Conservation (phyloP, 495 filamentous ascomycete genomes). For the Hyphodiscus hymeniophilus region DNA sequence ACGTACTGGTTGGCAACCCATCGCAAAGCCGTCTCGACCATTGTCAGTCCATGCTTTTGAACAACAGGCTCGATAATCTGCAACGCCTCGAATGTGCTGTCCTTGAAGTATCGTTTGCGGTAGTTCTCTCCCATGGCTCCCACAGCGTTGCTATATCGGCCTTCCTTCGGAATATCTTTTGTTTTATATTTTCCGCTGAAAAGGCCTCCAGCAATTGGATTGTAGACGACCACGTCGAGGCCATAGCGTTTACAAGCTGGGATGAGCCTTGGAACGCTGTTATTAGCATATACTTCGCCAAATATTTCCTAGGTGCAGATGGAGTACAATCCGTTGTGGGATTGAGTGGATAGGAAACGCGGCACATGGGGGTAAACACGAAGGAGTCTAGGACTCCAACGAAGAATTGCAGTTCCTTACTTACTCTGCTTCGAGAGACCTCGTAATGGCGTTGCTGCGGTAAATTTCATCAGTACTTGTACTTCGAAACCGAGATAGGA, state of each 20-base stretch:
- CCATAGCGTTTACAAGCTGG: slow-evolving; percentile 76
- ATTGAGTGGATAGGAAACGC: too few relatives aligned
- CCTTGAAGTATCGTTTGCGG: slow-evolving; percentile 72
- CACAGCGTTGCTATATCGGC: slow-evolving; percentile 58
- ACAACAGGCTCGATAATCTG: slow-evolving; percentile 63
- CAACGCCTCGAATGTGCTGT: slow-evolving; percentile 69
- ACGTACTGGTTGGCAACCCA: slow-evolving; percentile 80
- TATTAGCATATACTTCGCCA: too few relatives aligned
- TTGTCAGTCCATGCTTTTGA: slow-evolving; percentile 63
- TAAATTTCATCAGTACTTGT: too few relatives aligned
- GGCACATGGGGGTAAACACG: too few relatives aligned
- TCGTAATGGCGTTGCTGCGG: slow-evolving; percentile 64
- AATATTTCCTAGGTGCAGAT: too few relatives aligned
- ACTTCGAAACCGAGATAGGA: too few relatives aligned
- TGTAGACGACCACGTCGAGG: slow-evolving; percentile 85
- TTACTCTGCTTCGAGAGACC: slow-evolving; percentile 76
- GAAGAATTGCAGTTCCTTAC: too few relatives aligned
- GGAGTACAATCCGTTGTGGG: too few relatives aligned
- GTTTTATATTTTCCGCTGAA: slow-evolving; percentile 79
- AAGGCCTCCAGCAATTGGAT: slow-evolving; percentile 77
- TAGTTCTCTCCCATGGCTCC: slow-evolving; percentile 51
- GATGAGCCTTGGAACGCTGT: too few relatives aligned
- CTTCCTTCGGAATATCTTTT: slow-evolving; percentile 54
- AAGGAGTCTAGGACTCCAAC: too few relatives aligned
- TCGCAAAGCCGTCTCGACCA: slow-evolving; percentile 76